phyloP scores from a whole-genome alignment of 257 asterid genomes.

The Vinca minor region DNA sequence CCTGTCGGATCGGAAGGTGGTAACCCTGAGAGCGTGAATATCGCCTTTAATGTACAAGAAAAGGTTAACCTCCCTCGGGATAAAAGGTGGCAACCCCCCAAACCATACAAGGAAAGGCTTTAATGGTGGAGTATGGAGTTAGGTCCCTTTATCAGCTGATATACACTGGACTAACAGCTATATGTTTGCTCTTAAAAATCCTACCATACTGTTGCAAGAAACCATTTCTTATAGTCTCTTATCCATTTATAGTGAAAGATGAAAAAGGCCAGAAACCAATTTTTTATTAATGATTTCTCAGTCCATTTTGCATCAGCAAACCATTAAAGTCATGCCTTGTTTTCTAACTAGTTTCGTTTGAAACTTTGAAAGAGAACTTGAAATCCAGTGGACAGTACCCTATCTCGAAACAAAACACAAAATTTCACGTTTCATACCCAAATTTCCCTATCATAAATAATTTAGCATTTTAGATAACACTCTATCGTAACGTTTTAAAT shows the following conservation, averaged over 20 bases:
- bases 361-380: slow-evolving; percentile 1
- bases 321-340: slow-evolving; percentile 21
- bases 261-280: slow-evolving; percentile 10
- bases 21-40: too few relatives aligned
- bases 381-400: background rate
- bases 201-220: slow-evolving; percentile 15
- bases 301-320: slow-evolving; percentile 13
- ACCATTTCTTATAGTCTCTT: slow-evolving; percentile 16
- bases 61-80: background rate
- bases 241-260: slow-evolving; percentile 24
- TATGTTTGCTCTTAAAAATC: slow-evolving; percentile 27
- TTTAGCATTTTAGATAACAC: too few relatives aligned
- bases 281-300: slow-evolving; percentile 7
- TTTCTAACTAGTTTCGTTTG: background rate
- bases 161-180: slow-evolving; percentile 8
- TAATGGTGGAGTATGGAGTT: slow-evolving; percentile 8
- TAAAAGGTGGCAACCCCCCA: background rate
- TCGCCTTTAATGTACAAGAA: too few relatives aligned
- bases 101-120: background rate
- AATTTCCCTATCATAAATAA: too few relatives aligned
- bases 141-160: slow-evolving; percentile 12
- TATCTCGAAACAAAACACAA: too few relatives aligned
- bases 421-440: too few relatives aligned
- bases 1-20: too few relatives aligned
- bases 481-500: too few relatives aligned